Percentiles rank a stretch among this genome's conserved stretches.
These are phyloP conservation scores for Penicillium freii DNA, from an alignment of 2,329 filamentous ascomycete species.

Conservation along the genomic window DNA sequence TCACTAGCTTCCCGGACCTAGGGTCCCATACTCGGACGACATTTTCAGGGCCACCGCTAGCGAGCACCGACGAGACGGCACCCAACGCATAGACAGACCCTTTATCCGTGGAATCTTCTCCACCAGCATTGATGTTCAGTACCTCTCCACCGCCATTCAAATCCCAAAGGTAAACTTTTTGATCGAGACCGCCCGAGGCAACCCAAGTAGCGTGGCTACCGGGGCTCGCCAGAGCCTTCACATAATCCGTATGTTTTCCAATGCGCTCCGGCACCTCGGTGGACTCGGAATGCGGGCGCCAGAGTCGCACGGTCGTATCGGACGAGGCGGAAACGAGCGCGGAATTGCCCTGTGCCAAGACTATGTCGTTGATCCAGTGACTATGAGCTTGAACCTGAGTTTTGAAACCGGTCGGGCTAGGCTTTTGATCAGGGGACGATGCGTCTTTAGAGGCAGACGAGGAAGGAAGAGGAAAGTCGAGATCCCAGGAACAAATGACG, in stretches of 20 bases:
- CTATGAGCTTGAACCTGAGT: slow-evolving; percentile 78
- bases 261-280: slow-evolving; percentile 71
- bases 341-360: slow-evolving; percentile 71
- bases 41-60: slow-evolving; percentile 90
- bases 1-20: slow-evolving; percentile 81
- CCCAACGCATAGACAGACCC: slow-evolving; percentile 92
- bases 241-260: slow-evolving; percentile 91
- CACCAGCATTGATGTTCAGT: slow-evolving; percentile 72
- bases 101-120: slow-evolving; percentile 81
- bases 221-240: slow-evolving; percentile 87
- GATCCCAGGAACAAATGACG: slow-evolving; percentile 92
- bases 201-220: slow-evolving; percentile 74
- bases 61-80: slow-evolving; percentile 75
- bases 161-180: slow-evolving; percentile 92
- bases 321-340: slow-evolving; percentile 86
- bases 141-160: slow-evolving; percentile 81
- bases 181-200: slow-evolving; percentile 87
- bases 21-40: slow-evolving; percentile 91
- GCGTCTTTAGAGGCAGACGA: slow-evolving; percentile 25
- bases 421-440: slow-evolving; percentile 23
- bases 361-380: slow-evolving; percentile 94
- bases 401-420: slow-evolving; percentile 53
- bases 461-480: slow-evolving; percentile 47
- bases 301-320: slow-evolving; percentile 90
- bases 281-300: slow-evolving; percentile 70